phyloP scores from a whole-genome alignment of 495 filamentous ascomycete species.

The Cetradonia linearis region DNA sequence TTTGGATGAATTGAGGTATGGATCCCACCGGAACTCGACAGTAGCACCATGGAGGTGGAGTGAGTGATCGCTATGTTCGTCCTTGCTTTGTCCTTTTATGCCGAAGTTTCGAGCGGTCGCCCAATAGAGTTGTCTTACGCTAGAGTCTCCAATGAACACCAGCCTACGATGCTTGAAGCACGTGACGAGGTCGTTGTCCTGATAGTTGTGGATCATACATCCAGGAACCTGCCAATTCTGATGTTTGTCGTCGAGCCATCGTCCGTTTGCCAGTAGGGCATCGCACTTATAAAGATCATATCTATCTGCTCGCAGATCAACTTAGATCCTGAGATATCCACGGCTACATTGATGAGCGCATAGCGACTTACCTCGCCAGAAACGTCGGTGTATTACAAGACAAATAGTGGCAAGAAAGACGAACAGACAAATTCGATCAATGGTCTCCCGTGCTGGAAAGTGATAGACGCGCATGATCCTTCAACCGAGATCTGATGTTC shows the following conservation, averaged over 20 bases:
- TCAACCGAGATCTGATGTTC: neutral
- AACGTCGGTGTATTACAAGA: constrained; percentile 14
- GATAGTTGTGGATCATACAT: constrained; percentile 49
- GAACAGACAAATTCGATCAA: constrained; percentile 12
- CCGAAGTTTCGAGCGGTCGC: constrained; percentile 43
- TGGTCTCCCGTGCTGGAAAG: neutral
- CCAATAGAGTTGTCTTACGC: constrained; percentile 50
- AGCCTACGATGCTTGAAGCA: constrained; percentile 39
- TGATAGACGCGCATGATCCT: neutral
- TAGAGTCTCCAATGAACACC: constrained; percentile 52
- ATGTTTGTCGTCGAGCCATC: constrained; percentile 41
- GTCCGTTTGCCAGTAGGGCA: constrained; percentile 42
- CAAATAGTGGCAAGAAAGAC: constrained; percentile 8
- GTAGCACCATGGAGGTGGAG: constrained; percentile 28
- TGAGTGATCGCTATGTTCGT: constrained; percentile 37
- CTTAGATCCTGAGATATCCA: neutral
- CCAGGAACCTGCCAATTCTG: constrained; percentile 48
- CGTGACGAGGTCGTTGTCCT: constrained; percentile 32
- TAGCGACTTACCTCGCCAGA: constrained; percentile 16
- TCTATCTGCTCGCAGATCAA: constrained; percentile 29
- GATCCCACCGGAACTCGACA: constrained; percentile 52
- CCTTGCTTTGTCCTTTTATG: constrained; percentile 27
- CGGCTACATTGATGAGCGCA: neutral
- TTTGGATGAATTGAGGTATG: constrained; percentile 46
- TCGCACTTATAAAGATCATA: constrained; percentile 46